These are phyloP conservation scores for Pyracantha coccinea DNA, from an alignment of 331 rosid species.

Conservation along the genomic window DNA sequence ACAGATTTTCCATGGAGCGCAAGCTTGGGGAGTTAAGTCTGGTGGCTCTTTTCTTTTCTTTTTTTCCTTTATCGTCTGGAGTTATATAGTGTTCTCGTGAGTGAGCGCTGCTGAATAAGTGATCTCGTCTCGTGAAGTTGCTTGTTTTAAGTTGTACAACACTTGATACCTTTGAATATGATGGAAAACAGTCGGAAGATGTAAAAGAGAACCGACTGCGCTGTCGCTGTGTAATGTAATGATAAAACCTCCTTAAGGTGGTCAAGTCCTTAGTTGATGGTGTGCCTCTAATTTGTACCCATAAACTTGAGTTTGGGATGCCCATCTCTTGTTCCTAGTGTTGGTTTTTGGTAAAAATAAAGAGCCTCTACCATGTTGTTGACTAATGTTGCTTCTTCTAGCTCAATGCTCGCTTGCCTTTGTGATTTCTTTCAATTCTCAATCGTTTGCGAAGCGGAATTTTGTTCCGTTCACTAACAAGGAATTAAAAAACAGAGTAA, in stretches of 20 bases:
- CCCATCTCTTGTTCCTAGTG: neutral
- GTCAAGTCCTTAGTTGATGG: neutral
- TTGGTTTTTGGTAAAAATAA: neutral
- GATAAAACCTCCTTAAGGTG: neutral
- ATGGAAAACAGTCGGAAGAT: neutral
- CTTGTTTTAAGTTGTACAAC: slow-evolving; percentile 8
- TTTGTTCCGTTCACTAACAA: too few species aligned
- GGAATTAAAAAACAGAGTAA: too few species aligned
- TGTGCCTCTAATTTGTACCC: neutral
- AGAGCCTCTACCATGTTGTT: neutral
- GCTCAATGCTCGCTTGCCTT: too few species aligned
- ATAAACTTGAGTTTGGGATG: neutral
- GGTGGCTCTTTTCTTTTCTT: neutral
- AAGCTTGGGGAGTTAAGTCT: slow-evolving; percentile 69
- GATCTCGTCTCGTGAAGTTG: slow-evolving; percentile 2
- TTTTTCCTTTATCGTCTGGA: neutral
- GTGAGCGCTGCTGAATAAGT: slow-evolving; percentile 26
- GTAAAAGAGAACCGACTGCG: neutral
- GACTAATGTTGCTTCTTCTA: too few species aligned
- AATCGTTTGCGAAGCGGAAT: too few species aligned
- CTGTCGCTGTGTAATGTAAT: slow-evolving; percentile 8
- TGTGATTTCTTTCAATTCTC: too few species aligned
- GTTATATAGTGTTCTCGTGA: slow-evolving; percentile 5
- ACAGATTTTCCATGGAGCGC: slow-evolving; percentile 89
- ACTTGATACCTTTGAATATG: neutral